phyloP scores from a whole-genome alignment of 2,329 filamentous ascomycete genomes.

The Daldinia eschscholtzii region DNA sequence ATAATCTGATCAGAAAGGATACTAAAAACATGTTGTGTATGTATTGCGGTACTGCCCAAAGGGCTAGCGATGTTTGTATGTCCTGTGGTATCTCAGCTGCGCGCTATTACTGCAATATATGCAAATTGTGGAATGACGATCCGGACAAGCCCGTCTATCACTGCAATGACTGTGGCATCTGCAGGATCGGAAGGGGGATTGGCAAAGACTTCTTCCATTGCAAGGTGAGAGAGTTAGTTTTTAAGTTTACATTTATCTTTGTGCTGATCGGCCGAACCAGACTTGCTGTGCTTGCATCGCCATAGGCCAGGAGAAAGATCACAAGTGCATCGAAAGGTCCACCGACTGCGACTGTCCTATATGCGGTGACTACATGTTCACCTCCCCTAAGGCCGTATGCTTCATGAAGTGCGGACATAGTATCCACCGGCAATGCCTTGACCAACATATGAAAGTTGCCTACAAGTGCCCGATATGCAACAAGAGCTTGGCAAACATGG shows the following conservation, averaged over 20 bases:
- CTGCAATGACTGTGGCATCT: conserved; percentile 95
- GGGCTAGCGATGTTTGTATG: conserved; percentile 81
- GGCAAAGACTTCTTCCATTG: conserved; percentile 99
- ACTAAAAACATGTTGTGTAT: conserved; percentile 98
- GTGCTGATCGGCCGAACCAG: conserved; percentile 56
- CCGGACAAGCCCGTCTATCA: conserved; percentile 93
- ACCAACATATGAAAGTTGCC: conserved; percentile 86
- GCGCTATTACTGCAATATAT: conserved; percentile 92
- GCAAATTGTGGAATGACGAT: conserved; percentile 98
- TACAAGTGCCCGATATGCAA: conserved; percentile 98
- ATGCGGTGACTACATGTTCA: conserved; percentile 96
- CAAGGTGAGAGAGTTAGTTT: conserved; percentile 72
- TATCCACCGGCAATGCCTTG: conserved; percentile 91
- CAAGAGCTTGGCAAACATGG: conserved; percentile 98
- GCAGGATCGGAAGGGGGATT: conserved; percentile 87
- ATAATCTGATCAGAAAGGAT: conserved; percentile 81
- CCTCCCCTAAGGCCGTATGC: conserved; percentile 86
- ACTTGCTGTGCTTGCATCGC: conserved; percentile 95
- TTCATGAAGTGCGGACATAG: conserved; percentile 97
- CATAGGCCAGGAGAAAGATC: conserved; percentile 84
- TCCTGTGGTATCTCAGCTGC: conserved; percentile 82
- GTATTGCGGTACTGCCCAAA: conserved; percentile 88
- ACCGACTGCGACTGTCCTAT: conserved; percentile 98
- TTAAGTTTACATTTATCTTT: conserved; percentile 6
- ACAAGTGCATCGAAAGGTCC: conserved; percentile 93